Percentiles rank a stretch among this genome's conserved stretches.
phyloP scores from a whole-genome alignment of 768 basidiomycete genomes.

The Rhodocollybia butyracea region DNA sequence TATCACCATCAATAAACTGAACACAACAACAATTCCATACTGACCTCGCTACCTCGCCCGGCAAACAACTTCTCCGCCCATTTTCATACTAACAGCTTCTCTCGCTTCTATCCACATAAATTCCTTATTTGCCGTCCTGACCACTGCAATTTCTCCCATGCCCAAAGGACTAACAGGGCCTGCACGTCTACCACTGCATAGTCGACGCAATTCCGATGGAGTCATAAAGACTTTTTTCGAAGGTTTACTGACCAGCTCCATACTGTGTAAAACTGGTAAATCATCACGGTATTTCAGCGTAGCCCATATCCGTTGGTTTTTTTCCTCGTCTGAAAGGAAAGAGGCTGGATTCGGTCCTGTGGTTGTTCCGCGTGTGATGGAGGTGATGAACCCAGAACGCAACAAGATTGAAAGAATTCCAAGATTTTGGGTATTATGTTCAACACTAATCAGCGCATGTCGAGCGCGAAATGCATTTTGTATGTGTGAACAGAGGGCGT shows the following conservation, averaged over 20 bases:
- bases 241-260: constrained; percentile 83
- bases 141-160: constrained; percentile 90
- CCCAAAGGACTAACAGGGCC: constrained; percentile 80
- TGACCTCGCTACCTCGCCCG: constrained; percentile 70
- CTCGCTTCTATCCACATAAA: constrained; percentile 89
- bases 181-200: constrained; percentile 81
- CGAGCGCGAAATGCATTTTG: constrained; percentile 92
- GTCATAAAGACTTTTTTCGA: constrained; percentile 79
- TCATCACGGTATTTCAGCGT: constrained; percentile 93
- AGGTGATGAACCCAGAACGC: constrained; percentile 84
- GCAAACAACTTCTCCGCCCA: constrained; percentile 87
- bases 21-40: too few relatives aligned
- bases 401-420: constrained; percentile 91
- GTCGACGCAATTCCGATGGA: constrained; percentile 62
- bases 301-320: constrained; percentile 86
- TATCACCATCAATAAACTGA: too few relatives aligned
- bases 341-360: constrained; percentile 57
- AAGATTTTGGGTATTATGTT: constrained; percentile 86
- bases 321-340: constrained; percentile 57
- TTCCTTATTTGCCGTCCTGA: constrained; percentile 67
- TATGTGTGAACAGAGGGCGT: constrained; percentile 85
- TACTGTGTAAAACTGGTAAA: constrained; percentile 72
- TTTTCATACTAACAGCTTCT: constrained; percentile 77
- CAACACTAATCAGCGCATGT: constrained; percentile 70
- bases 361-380: constrained; percentile 75